Evolutionary conservation across 768 basidiomycete genomes (phyloP).

Genomic region (Fibroporia radiculosa): DNA sequence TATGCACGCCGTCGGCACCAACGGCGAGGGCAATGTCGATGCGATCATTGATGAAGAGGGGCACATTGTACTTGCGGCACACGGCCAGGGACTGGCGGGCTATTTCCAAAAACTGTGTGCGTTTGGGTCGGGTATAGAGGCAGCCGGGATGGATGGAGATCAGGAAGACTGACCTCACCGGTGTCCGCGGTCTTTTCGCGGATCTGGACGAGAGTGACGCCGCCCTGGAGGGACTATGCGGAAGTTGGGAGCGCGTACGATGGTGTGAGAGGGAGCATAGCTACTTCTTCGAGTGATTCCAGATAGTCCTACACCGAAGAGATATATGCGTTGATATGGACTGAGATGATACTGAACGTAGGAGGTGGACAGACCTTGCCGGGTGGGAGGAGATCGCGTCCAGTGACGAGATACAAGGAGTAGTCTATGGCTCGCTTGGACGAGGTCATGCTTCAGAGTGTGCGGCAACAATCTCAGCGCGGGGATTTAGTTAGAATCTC

Average conservation of each 20-base stretch:
- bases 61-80: slow-evolving; percentile 70
- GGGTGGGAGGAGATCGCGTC: slow-evolving; percentile 64
- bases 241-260: background rate
- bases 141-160: background rate
- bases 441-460: too few species aligned
- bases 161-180: slow-evolving; percentile 49
- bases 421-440: slow-evolving; percentile 37
- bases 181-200: slow-evolving; percentile 83
- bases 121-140: background rate
- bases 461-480: too few species aligned
- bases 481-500: too few species aligned
- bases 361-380: slow-evolving; percentile 48
- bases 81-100: slow-evolving; percentile 62
- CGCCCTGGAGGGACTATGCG: slow-evolving; percentile 68
- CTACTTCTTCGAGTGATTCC: slow-evolving; percentile 68
- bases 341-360: background rate
- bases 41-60: slow-evolving; percentile 82
- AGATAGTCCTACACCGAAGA: slow-evolving; percentile 46
- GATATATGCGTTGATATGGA: background rate
- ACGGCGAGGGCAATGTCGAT: slow-evolving; percentile 82
- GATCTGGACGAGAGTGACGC: slow-evolving; percentile 85
- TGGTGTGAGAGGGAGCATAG: background rate
- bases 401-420: slow-evolving; percentile 84
- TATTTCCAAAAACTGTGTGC: slow-evolving; percentile 63
- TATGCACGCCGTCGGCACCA: slow-evolving; percentile 72